Conservation (phyloP, 2,329 filamentous ascomycete species). For the Dothideomycetes sp. region DNA sequence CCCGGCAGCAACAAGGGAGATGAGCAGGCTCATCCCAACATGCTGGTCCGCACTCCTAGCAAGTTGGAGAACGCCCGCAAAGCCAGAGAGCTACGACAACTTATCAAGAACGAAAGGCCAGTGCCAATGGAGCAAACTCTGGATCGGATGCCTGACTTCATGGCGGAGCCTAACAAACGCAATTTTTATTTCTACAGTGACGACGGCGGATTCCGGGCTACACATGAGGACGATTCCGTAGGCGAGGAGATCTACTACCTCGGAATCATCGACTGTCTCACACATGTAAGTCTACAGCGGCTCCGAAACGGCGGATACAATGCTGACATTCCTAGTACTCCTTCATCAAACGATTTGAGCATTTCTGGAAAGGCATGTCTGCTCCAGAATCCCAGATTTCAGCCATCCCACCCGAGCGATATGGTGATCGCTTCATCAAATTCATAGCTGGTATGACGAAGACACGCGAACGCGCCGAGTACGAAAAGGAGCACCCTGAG, state of each 20-base stretch:
- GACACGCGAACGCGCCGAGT: conserved; percentile 71
- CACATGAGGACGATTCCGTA: conserved; percentile 74
- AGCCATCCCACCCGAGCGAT: conserved; percentile 77
- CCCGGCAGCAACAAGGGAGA: conserved; percentile 55
- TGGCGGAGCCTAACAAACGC: conserved; percentile 58
- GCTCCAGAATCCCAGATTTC: conserved; percentile 81
- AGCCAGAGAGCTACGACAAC: conserved; percentile 79
- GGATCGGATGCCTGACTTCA: conserved; percentile 81
- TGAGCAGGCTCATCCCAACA: conserved; percentile 27
- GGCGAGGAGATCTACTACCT: conserved; percentile 96
- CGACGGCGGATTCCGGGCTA: conserved; percentile 85
- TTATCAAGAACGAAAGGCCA: conserved; percentile 85
- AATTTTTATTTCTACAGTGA: conserved; percentile 86
- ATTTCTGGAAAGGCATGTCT: conserved; percentile 92
- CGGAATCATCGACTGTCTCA: conserved; percentile 95
- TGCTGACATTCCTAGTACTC: conserved; percentile 55
- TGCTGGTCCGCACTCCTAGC: conserved; percentile 80
- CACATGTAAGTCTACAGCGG: conserved; percentile 58
- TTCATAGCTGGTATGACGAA: conserved; percentile 89
- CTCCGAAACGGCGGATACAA: background rate
- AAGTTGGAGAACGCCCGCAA: conserved; percentile 87
- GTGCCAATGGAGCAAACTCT: conserved; percentile 79
- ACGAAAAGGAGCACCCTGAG: conserved; percentile 32
- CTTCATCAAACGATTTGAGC: conserved; percentile 84
- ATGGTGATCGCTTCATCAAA: conserved; percentile 85